These are phyloP conservation scores for Aureobasidium mangrovei DNA, from an alignment of 2,329 filamentous ascomycete species.

Conservation along the genomic window DNA sequence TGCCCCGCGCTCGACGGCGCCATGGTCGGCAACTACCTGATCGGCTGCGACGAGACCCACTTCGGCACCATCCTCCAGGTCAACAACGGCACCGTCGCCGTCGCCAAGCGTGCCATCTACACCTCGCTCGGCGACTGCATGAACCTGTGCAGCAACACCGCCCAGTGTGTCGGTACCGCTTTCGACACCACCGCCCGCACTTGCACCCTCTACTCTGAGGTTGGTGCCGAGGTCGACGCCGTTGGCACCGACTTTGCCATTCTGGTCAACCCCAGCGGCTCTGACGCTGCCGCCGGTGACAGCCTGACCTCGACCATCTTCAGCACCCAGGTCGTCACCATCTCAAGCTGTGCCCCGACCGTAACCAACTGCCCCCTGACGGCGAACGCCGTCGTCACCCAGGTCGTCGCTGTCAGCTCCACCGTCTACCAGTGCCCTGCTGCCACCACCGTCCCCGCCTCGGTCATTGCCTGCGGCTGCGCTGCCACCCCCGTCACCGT, in stretches of 20 bases:
- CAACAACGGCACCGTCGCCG: not conserved
- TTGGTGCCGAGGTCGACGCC: not conserved
- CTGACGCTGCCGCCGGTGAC: not conserved
- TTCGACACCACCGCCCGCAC: constrained; percentile 9
- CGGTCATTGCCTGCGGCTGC: constrained; percentile 22
- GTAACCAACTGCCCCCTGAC: constrained; percentile 14
- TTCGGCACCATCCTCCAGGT: constrained; percentile 9
- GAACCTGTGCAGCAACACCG: not conserved
- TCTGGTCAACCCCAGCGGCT: not conserved
- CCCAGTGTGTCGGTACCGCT: constrained; percentile 8
- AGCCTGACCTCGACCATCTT: constrained; percentile 5
- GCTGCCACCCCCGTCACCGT: constrained; percentile 4
- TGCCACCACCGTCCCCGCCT: constrained; percentile 13
- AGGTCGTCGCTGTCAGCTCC: not conserved
- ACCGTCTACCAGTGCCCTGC: constrained; percentile 5
- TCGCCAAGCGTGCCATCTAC: constrained; percentile 12
- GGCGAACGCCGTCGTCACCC: not conserved
- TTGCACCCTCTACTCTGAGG: constrained; percentile 13
- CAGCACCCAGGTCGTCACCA: constrained; percentile 8
- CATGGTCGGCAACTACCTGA: constrained; percentile 4
- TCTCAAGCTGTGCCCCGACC: constrained; percentile 11
- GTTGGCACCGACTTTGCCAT: constrained; percentile 9
- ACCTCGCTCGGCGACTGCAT: constrained; percentile 13
- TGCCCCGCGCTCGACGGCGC: constrained; percentile 6
- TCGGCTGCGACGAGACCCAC: not conserved